Conservation (phyloP, 2,329 filamentous ascomycete species). For the Acrodontium crateriforme region DNA sequence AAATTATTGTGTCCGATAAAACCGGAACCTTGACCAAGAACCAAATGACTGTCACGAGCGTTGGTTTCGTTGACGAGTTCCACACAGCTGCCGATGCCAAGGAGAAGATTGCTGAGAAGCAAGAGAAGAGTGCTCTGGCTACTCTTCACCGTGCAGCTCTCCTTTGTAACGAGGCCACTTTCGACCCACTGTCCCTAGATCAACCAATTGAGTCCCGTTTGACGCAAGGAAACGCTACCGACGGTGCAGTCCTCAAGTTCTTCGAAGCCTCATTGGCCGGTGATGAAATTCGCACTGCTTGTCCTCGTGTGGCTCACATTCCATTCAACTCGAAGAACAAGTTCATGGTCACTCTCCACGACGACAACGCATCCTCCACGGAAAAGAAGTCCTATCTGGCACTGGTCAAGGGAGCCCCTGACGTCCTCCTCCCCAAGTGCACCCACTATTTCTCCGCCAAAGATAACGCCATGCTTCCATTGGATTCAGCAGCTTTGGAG, state of each 20-base stretch:
- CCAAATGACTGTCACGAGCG: slow-evolving; percentile 48
- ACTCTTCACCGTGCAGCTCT: slow-evolving; percentile 49
- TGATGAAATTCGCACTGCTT: slow-evolving; percentile 44
- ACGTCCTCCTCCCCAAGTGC: slow-evolving; percentile 55
- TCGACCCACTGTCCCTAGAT: slow-evolving; percentile 51
- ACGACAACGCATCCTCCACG: slow-evolving; percentile 20
- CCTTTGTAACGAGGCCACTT: slow-evolving; percentile 63
- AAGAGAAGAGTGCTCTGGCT: slow-evolving; percentile 27
- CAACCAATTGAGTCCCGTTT: slow-evolving; percentile 47
- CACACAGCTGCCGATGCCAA: slow-evolving; percentile 34
- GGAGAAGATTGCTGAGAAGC: slow-evolving; percentile 33
- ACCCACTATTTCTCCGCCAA: slow-evolving; percentile 41
- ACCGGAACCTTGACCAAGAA: slow-evolving; percentile 51
- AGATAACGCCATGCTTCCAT: slow-evolving; percentile 41
- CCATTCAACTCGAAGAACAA: slow-evolving; percentile 74
- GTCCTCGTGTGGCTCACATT: slow-evolving; percentile 53
- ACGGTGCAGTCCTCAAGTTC: slow-evolving; percentile 61
- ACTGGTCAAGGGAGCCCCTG: slow-evolving; percentile 68
- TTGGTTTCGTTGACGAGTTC: slow-evolving; percentile 42
- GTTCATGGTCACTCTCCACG: slow-evolving; percentile 57
- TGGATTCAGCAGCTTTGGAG: too few relatives aligned
- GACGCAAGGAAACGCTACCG: slow-evolving; percentile 63
- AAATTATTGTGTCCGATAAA: slow-evolving; percentile 64
- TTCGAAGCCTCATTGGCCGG: slow-evolving; percentile 51
- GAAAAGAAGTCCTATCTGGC: slow-evolving; percentile 34